These are phyloP conservation scores for Ophiostoma himal-ulmi DNA, from an alignment of 2,329 filamentous ascomycete species.

Conservation along the genomic window DNA sequence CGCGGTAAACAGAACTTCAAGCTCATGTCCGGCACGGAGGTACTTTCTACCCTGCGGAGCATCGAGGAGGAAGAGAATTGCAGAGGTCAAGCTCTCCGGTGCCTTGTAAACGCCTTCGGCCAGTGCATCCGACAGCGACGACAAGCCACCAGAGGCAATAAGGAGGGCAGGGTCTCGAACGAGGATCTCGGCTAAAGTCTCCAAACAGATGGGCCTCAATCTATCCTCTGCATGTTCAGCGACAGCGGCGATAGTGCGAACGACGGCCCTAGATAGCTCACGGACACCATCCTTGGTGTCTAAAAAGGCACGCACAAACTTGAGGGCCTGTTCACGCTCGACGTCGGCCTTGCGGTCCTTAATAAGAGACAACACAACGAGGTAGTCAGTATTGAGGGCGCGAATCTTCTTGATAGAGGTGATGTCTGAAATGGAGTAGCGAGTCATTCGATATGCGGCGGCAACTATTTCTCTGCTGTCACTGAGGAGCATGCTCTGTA, in stretches of 20 bases:
- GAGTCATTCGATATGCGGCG: conserved; percentile 85
- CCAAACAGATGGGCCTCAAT: conserved; percentile 80
- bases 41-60: conserved; percentile 73
- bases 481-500: conserved; percentile 93
- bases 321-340: conserved; percentile 92
- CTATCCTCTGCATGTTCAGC: conserved; percentile 83
- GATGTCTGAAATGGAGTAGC: conserved; percentile 90
- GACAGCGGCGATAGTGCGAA: conserved; percentile 83
- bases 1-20: conserved; percentile 82
- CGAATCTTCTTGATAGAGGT: conserved; percentile 85
- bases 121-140: conserved; percentile 83
- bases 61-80: conserved; percentile 87
- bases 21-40: conserved; percentile 79
- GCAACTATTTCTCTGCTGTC: conserved; percentile 94
- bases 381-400: conserved; percentile 79
- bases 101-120: conserved; percentile 88
- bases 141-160: conserved; percentile 76
- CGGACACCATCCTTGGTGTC: conserved; percentile 89
- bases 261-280: conserved; percentile 80
- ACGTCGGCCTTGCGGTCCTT: conserved; percentile 97
- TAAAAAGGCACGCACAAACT: conserved; percentile 90
- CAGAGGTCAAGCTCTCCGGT: conserved; percentile 78
- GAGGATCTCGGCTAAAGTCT: conserved; percentile 88
- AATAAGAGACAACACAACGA: conserved; percentile 85
- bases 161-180: conserved; percentile 77